Conservation (phyloP, 208 protist genomes). For the Crithidia expoeki region DNA sequence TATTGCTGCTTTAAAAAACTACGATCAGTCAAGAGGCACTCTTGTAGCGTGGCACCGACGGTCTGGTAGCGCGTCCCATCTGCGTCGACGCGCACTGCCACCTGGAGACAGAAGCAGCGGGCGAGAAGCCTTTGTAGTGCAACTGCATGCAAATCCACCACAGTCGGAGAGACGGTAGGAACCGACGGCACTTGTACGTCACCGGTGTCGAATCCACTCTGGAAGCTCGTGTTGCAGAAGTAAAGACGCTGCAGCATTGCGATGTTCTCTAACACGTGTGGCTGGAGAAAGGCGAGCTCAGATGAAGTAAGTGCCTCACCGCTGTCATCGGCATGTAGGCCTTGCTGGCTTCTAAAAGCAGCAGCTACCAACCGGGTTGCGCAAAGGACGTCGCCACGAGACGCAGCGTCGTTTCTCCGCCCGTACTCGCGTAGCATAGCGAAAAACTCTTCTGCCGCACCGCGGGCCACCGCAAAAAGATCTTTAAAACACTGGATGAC, state of each 20-base stretch:
- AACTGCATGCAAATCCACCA: not conserved
- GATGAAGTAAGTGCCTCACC: not conserved
- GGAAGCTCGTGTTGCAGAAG: not conserved
- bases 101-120: constrained; percentile 8
- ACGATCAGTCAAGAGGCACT: not conserved
- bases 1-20: constrained; percentile 22
- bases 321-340: not conserved
- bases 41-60: not conserved
- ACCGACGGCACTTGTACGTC: not conserved
- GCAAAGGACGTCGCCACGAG: constrained; percentile 11
- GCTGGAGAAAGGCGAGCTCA: not conserved
- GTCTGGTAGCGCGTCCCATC: constrained; percentile 1
- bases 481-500: not conserved
- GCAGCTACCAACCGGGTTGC: not conserved
- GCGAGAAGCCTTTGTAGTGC: constrained; percentile 4
- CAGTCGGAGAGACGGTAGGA: not conserved
- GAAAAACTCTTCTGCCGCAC: not conserved
- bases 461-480: not conserved
- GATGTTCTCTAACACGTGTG: not conserved
- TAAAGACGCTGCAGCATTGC: not conserved
- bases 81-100: not conserved
- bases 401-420: not conserved
- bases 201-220: not conserved
- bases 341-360: not conserved
- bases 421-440: not conserved